phyloP scores from a whole-genome alignment of 2,329 filamentous ascomycete genomes.

The Penicillium sp. region DNA sequence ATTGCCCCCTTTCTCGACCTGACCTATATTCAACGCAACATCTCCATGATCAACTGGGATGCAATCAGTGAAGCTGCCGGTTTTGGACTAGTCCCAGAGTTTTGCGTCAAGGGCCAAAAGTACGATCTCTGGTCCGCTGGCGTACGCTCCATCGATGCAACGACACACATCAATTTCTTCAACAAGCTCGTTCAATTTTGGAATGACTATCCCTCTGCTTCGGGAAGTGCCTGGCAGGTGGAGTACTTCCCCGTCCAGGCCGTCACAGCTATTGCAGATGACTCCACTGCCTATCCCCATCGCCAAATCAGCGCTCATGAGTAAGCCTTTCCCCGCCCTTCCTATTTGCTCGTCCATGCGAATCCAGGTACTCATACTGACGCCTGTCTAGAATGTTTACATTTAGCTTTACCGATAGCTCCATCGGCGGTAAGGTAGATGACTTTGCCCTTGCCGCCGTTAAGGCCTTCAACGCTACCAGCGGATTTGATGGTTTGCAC shows the following conservation, averaged over 20 bases:
- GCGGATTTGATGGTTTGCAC: neutral
- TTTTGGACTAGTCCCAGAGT: neutral
- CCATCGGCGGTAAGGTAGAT: neutral
- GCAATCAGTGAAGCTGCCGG: neutral
- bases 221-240: neutral
- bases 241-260: neutral
- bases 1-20: neutral
- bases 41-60: neutral
- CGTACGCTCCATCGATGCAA: neutral
- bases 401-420: neutral
- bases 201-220: neutral
- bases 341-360: no score
- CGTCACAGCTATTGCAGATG: neutral
- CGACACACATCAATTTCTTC: neutral
- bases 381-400: neutral
- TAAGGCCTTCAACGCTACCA: neutral
- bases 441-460: neutral
- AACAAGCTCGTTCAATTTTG: neutral
- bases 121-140: neutral
- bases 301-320: neutral
- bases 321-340: neutral
- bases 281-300: neutral
- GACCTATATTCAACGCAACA: neutral
- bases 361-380: neutral
- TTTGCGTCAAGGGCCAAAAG: neutral